Conservation (phyloP, 2,329 filamentous ascomycete species). For the Cordyceps militaris region DNA sequence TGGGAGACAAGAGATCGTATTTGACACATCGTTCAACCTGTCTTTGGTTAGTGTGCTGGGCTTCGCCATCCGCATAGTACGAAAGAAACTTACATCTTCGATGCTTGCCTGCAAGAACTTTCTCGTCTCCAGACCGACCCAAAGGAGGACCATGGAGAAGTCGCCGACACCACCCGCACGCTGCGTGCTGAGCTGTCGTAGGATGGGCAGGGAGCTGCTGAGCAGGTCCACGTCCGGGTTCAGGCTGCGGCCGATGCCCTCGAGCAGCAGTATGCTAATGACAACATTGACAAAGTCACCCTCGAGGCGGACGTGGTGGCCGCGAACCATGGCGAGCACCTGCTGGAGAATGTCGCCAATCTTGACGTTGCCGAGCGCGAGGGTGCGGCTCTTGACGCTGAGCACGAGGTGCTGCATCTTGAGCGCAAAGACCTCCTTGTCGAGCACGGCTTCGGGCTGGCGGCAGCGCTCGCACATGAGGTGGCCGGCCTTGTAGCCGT, state of each 20-base stretch:
- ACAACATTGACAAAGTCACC: constrained; percentile 99
- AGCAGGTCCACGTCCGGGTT: constrained; percentile 86
- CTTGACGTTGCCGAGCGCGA: constrained; percentile 88
- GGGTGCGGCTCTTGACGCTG: constrained; percentile 80
- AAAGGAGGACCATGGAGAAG: constrained; percentile 81
- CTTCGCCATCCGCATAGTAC: background rate
- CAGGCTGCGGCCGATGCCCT: constrained; percentile 84
- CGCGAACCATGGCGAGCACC: constrained; percentile 83
- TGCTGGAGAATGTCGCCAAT: constrained; percentile 92
- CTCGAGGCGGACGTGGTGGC: constrained; percentile 88
- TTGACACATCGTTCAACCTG: constrained; percentile 84
- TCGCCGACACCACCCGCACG: constrained; percentile 67
- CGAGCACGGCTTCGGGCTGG: constrained; percentile 82
- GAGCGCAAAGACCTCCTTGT: constrained; percentile 83
- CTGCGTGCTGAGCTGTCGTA: constrained; percentile 78
- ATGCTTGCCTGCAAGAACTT: constrained; percentile 85
- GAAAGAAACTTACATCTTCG: constrained; percentile 61
- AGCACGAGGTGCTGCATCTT: constrained; percentile 97
- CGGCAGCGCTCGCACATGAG: constrained; percentile 95
- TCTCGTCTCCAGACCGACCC: constrained; percentile 83
- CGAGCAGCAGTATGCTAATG: constrained; percentile 84
- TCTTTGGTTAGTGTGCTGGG: background rate
- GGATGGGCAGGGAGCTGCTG: constrained; percentile 76
- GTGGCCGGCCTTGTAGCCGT: constrained; percentile 89
- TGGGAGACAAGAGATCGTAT: constrained; percentile 81